Percentiles rank a stretch among this genome's conserved stretches.
Conservation (phyloP, 768 basidiomycete species). For the Lyophyllum decastes region DNA sequence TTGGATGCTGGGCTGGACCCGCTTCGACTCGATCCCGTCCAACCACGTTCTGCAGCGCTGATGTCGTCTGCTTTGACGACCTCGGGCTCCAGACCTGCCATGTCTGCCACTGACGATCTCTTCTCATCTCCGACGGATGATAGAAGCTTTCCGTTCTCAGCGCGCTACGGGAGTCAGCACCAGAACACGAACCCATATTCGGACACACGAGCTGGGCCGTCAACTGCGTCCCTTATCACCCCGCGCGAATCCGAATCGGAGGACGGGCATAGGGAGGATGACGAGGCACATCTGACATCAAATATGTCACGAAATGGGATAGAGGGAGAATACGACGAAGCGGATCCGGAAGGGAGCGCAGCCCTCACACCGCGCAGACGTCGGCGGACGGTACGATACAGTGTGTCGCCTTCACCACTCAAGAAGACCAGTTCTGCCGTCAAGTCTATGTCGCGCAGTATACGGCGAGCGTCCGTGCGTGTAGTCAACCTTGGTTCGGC, state of each 20-base stretch:
- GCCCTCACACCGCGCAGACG: slow-evolving; percentile 39
- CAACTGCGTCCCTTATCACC: slow-evolving; percentile 52
- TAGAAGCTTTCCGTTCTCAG: slow-evolving; percentile 32
- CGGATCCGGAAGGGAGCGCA: slow-evolving; percentile 52
- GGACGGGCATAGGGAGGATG: slow-evolving; percentile 52
- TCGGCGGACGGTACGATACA: slow-evolving; percentile 53
- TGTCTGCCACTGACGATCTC: slow-evolving; percentile 41
- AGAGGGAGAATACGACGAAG: slow-evolving; percentile 28
- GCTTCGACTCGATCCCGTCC: slow-evolving; percentile 35
- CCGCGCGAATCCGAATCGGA: slow-evolving; percentile 36
- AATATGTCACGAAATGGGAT: slow-evolving; percentile 44
- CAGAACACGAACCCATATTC: slow-evolving; percentile 38
- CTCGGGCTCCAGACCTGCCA: slow-evolving; percentile 22
- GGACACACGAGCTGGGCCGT: slow-evolving; percentile 46
- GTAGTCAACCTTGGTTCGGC: slow-evolving; percentile 78
- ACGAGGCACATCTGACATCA: slow-evolving; percentile 57
- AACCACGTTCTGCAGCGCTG: slow-evolving; percentile 23
- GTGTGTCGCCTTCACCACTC: slow-evolving; percentile 54
- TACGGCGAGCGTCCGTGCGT: slow-evolving; percentile 69
- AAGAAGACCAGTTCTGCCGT: slow-evolving; percentile 62
- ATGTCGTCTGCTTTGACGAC: slow-evolving; percentile 11
- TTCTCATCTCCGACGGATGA: slow-evolving; percentile 47
- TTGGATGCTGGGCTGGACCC: slow-evolving; percentile 49
- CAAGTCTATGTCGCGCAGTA: slow-evolving; percentile 53
- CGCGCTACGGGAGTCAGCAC: slow-evolving; percentile 33